phyloP scores from a whole-genome alignment of 2,329 filamentous ascomycete species.

The Dactylella cylindrospora region DNA sequence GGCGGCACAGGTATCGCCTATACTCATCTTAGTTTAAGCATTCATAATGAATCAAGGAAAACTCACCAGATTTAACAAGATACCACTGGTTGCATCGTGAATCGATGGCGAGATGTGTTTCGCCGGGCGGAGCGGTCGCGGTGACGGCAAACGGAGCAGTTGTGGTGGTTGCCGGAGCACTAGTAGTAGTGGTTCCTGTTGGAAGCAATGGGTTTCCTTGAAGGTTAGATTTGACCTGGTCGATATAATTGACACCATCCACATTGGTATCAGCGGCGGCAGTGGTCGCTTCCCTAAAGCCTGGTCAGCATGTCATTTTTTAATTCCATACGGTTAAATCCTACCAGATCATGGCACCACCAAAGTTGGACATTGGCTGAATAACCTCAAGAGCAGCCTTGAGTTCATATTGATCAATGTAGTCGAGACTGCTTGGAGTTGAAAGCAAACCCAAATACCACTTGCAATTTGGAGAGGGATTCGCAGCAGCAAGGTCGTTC shows the following conservation, averaged over 20 bases:
- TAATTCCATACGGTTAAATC: background rate
- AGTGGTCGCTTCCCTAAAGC: slow-evolving; percentile 38
- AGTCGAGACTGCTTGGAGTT: slow-evolving; percentile 8
- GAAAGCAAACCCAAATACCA: slow-evolving; percentile 34
- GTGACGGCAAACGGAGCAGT: slow-evolving; percentile 15
- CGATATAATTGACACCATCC: slow-evolving; percentile 19
- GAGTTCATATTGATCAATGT: slow-evolving; percentile 17
- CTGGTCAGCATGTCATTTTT: no score
- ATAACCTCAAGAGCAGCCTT: slow-evolving; percentile 4
- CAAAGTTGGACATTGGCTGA: slow-evolving; percentile 24
- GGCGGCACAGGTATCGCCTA: slow-evolving; percentile 13
- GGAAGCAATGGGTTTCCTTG: slow-evolving; percentile 9
- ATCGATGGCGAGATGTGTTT: slow-evolving; percentile 20
- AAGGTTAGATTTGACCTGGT: slow-evolving; percentile 23
- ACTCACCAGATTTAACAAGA: background rate
- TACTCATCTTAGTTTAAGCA: no score
- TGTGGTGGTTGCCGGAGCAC: slow-evolving; percentile 1
- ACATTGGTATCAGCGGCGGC: slow-evolving; percentile 20
- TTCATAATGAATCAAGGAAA: no score
- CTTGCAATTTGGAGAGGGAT: background rate
- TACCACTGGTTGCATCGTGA: slow-evolving; percentile 24
- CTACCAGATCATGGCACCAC: slow-evolving; percentile 40
- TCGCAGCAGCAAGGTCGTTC: slow-evolving; percentile 16
- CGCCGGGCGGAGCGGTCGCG: slow-evolving; percentile 5
- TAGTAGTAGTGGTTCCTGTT: slow-evolving; percentile 8